Base-by-base conservation (phyloP, 148 eudicot genomes). In the Rhododendron williamsianum region DNA sequence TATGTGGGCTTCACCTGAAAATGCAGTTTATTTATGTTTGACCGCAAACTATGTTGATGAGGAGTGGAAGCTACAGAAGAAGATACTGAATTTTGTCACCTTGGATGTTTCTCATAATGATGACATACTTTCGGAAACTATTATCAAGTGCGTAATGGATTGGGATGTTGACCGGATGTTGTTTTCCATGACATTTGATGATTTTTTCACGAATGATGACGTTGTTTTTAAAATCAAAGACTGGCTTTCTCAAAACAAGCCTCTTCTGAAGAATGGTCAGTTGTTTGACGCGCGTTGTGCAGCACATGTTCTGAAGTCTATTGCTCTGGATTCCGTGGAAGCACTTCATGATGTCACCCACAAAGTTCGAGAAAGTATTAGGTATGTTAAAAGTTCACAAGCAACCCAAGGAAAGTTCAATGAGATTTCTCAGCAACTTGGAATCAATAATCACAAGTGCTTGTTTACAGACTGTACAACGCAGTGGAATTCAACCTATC, bases 171-270 rank as follows among this genome's bases (percentile, higher is more conserved):
- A 96, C 84, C 90, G 92, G 49, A 92, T 94, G 87, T 84, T 96
- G 88, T 96, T 96, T 89, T 92, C 98, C 36, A 91, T 96, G 93
- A 93, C 98, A 65, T 93, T 96, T 80, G 97, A 96, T 86, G 95
- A 94, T 85, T 93, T 90, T 88, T 93, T 89, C 78, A 90, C 90
- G 18, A 87, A 91, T 83, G 97, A 95, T 76, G 92, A 91, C 67
- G 88, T 95, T 79, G 93, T 92, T 43, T 90, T 82, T 73, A 95
- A 90, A 88, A 91, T 95, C 35, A 94, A 92, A 81, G 93, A 93
- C 48, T 95, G 94, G 92, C 90, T 95, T 19, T 92, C 98, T 84
- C 98, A 96, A 87, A 96, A 92, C 89, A 94, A 91, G 85, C 99
- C 98, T 76, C 95, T 96, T 83, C 86, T 96, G 83, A 92, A 89